Evolutionary conservation across 257 asterid genomes (phyloP).

Genomic region (Salvia miltiorrhiza): DNA sequence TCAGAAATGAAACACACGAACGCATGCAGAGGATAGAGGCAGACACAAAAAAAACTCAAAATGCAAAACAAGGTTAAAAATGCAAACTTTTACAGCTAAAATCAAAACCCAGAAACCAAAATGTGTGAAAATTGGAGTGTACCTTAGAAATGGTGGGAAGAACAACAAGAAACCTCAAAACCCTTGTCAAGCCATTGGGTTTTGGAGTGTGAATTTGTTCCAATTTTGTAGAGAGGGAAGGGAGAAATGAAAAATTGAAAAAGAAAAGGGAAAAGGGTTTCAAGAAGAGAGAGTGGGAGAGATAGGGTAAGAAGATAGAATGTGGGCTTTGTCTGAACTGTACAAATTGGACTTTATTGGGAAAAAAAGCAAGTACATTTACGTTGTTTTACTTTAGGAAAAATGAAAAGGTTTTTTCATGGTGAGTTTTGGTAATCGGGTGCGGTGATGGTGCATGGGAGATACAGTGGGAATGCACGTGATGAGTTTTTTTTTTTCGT

Average conservation of each 20-base stretch:
- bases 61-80: neutral
- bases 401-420: neutral
- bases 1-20: neutral
- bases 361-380: slow-evolving; percentile 15
- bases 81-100: neutral
- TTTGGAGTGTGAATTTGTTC: slow-evolving; percentile 9
- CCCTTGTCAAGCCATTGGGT: slow-evolving; percentile 43
- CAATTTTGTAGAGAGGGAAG: neutral
- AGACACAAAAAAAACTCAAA: neutral
- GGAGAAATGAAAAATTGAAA: neutral
- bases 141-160: slow-evolving; percentile 20
- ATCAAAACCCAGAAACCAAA: slow-evolving; percentile 1
- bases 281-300: neutral
- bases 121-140: slow-evolving; percentile 3
- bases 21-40: slow-evolving; percentile 5
- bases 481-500: slow-evolving; percentile 13
- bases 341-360: slow-evolving; percentile 21
- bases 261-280: neutral
- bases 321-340: slow-evolving; percentile 27
- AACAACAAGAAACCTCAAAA: slow-evolving; percentile 22
- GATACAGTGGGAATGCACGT: neutral
- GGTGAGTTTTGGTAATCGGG: slow-evolving; percentile 5
- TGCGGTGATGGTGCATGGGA: slow-evolving; percentile 35
- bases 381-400: slow-evolving; percentile 15
- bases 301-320: slow-evolving; percentile 54